These are phyloP conservation scores for Colletotrichum plurivorum DNA, from an alignment of 2,329 filamentous ascomycete genomes.

Conservation along the genomic window DNA sequence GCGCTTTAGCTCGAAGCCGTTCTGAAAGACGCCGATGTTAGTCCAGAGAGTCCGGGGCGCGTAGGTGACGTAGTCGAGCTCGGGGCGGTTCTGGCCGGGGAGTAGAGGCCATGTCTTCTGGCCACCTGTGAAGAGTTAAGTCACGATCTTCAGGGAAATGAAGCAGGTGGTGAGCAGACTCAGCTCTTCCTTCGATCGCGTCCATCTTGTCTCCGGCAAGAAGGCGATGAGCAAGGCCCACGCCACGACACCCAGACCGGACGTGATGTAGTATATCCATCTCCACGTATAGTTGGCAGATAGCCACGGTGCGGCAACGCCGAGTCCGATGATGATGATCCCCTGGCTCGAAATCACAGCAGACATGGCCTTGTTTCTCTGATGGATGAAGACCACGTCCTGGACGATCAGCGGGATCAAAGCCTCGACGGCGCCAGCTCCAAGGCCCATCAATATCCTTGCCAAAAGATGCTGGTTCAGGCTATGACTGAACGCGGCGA, in stretches of 20 bases:
- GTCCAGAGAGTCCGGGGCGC: constrained; percentile 47
- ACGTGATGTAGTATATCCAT: constrained; percentile 52
- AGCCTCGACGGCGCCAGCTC: constrained; percentile 52
- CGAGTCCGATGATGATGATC: constrained; percentile 47
- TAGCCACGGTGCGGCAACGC: constrained; percentile 48
- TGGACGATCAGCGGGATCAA: constrained; percentile 55
- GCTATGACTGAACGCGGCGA: constrained; percentile 50
- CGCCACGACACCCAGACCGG: constrained; percentile 46
- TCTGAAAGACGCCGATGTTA: constrained; percentile 50
- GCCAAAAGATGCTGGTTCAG: constrained; percentile 50
- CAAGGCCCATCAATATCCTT: constrained; percentile 50
- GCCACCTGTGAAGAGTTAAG: constrained; percentile 18
- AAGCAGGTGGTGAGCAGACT: constrained; percentile 28
- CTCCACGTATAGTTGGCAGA: constrained; percentile 50
- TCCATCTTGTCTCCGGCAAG: constrained; percentile 53
- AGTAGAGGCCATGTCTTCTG: constrained; percentile 42
- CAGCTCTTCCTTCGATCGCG: constrained; percentile 48
- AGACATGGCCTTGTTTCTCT: constrained; percentile 52
- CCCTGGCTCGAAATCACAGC: constrained; percentile 48
- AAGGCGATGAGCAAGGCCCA: constrained; percentile 51
- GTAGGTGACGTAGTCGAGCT: constrained; percentile 46
- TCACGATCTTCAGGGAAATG: too few relatives aligned
- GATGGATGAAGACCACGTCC: constrained; percentile 55
- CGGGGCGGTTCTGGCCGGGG: constrained; percentile 46
- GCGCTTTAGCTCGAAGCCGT: constrained; percentile 45